Conservation (phyloP, 1,139 yeast species). For the Williopsis jadinii region DNA sequence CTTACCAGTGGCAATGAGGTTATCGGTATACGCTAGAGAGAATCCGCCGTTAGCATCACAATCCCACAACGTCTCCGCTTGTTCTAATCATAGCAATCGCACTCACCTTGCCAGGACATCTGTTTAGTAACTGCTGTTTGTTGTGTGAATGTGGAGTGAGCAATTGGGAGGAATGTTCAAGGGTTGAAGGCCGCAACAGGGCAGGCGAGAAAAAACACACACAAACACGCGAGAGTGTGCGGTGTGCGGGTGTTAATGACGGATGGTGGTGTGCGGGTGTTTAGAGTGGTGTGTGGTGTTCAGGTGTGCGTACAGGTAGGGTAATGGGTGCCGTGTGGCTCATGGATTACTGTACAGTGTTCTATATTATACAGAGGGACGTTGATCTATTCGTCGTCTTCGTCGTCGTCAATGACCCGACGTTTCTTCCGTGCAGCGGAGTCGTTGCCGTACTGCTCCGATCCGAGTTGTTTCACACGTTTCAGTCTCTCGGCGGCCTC, state of each 20-base stretch:
- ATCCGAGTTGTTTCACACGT: slow-evolving; percentile 52
- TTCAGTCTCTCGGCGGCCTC: slow-evolving; percentile 61
- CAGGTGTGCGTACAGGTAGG: too few species aligned
- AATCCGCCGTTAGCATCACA: not conserved
- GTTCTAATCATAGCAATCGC: not conserved
- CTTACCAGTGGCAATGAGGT: slow-evolving; percentile 77
- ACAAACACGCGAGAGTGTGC: too few species aligned
- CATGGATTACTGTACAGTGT: too few species aligned
- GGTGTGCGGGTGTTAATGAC: too few species aligned
- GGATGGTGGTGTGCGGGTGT: too few species aligned
- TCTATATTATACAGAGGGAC: too few species aligned
- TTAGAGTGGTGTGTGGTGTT: too few species aligned
- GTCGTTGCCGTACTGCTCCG: slow-evolving; percentile 35
- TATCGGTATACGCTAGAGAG: slow-evolving; percentile 80
- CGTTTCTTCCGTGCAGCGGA: slow-evolving; percentile 34
- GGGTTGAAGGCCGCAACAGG: too few species aligned
- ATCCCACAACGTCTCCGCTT: not conserved
- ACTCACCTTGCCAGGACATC: slow-evolving; percentile 24
- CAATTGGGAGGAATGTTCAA: too few species aligned
- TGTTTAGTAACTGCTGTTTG: not conserved
- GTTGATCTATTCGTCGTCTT: slow-evolving; percentile 37
- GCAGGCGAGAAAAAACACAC: too few species aligned
- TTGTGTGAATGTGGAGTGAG: too few species aligned
- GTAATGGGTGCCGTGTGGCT: too few species aligned
- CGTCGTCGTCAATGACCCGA: slow-evolving; percentile 55